Conservation (phyloP, 1,284 basidiomycete species). For the Ustilago tritici region DNA sequence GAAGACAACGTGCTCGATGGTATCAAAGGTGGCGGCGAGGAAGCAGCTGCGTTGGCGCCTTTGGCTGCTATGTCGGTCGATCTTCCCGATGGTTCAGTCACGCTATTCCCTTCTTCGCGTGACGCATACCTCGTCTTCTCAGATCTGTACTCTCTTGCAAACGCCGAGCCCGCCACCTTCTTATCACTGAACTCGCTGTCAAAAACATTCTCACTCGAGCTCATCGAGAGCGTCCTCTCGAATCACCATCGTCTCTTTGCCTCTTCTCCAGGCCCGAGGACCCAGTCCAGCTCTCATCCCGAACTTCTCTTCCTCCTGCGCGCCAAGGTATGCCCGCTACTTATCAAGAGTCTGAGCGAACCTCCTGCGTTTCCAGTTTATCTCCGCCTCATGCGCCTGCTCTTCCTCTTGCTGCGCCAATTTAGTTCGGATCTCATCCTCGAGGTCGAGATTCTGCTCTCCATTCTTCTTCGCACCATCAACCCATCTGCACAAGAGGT, state of each 20-base stretch:
- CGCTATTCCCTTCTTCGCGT: conserved; percentile 81
- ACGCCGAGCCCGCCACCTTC: conserved; percentile 79
- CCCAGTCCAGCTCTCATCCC: conserved; percentile 72
- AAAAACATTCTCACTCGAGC: conserved; percentile 92
- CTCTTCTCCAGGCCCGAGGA: not conserved
- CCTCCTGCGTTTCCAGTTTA: conserved; percentile 86
- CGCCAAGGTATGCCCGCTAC: conserved; percentile 88
- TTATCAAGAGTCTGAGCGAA: conserved; percentile 80
- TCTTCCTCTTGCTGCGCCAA: conserved; percentile 91
- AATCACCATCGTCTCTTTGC: conserved; percentile 88
- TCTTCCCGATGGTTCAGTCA: conserved; percentile 58
- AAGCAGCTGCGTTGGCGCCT: conserved; percentile 63
- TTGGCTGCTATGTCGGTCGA: conserved; percentile 61
- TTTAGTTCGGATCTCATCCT: conserved; percentile 79
- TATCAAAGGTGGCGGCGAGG: conserved; percentile 62
- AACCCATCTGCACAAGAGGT: conserved; percentile 35
- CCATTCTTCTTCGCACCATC: conserved; percentile 59
- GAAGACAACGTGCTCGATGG: conserved; percentile 74
- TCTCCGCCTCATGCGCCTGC: conserved; percentile 88
- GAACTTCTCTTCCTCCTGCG: conserved; percentile 86
- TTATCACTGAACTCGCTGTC: conserved; percentile 86
- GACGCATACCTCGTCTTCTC: conserved; percentile 81
- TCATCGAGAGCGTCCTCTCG: conserved; percentile 95
- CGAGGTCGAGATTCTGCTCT: conserved; percentile 68
- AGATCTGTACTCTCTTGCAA: conserved; percentile 66